These are phyloP conservation scores for Pyrenula aspistea DNA, from an alignment of 495 filamentous ascomycete genomes.

Conservation along the genomic window DNA sequence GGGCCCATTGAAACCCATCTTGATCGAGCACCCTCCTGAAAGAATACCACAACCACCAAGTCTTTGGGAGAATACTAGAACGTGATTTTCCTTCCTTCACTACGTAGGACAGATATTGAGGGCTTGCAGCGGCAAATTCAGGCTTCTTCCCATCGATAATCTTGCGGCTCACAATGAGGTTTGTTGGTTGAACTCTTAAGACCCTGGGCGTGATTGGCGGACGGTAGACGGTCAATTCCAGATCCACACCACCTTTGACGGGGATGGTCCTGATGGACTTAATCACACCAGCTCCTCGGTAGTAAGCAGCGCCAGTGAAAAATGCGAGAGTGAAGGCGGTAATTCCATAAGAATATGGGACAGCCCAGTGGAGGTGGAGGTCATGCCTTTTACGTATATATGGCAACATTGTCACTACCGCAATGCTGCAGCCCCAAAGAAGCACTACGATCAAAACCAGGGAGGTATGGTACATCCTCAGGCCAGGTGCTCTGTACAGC, in stretches of 20 bases:
- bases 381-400: neutral
- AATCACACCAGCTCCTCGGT: neutral
- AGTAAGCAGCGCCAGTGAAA: neutral
- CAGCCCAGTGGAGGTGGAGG: neutral
- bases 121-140: neutral
- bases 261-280: neutral
- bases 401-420: neutral
- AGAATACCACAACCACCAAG: neutral
- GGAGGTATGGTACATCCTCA: neutral
- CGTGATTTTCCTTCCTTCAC: neutral
- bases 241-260: neutral
- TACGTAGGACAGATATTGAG: neutral
- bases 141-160: neutral
- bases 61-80: neutral
- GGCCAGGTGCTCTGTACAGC: neutral
- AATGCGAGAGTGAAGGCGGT: neutral
- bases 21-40: neutral
- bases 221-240: neutral
- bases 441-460: neutral
- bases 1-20: neutral
- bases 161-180: neutral
- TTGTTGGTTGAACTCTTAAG: neutral
- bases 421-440: neutral
- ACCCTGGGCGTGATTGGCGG: neutral
- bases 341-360: neutral